Evolutionary conservation across 2,329 filamentous ascomycete genomes (phyloP), one percentile per base, ranked within the genome.

Genomic region (Zalaria sp.): DNA sequence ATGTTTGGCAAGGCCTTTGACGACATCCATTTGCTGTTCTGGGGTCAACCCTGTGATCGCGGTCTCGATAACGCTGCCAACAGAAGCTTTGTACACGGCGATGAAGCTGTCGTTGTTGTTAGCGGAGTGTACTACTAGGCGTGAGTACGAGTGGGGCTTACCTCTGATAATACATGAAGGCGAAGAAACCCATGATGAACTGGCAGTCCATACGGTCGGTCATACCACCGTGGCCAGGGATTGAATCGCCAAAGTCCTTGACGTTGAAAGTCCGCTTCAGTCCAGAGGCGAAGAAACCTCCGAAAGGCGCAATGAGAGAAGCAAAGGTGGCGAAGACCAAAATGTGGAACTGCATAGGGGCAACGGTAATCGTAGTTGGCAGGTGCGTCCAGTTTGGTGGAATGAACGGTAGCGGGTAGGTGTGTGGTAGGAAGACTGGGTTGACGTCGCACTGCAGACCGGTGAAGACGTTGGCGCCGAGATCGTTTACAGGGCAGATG

Each of bases 151-250:
- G 5, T 11, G 25, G 3, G 8, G 5, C 41, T 35, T 36, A 46
- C 46, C 43, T 54, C 61, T 95, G 88, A 66, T 93, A 98, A 67
- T 98, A 98, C 75, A 98, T 88, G 68, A 87, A 96, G 10, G 89
- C 78, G 56, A 98, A 96, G 64, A 94, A 91, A 5, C 91, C 91
- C 91, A 98, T 98, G 68, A 96, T 96, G 67, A 98, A 98, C 59
- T 98, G 91, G 62, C 91, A 98, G 59, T 98, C 91, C 89, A 98
- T 96, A 47, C 91, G 83, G 60, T 98, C 91, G 10, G 91, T 98
- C 67, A 98, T 96, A 52, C 91, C 91, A 46, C 91, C 91, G 56
- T 98, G 91, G 25, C 91, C 91, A 1, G 91, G 91, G 52, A 98
- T 98, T 1, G 87, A 93, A 63, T 98, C 85, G 51, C 91, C 91